Conservation (phyloP, 2,329 filamentous ascomycete species). For the Colletotrichum musicola region DNA sequence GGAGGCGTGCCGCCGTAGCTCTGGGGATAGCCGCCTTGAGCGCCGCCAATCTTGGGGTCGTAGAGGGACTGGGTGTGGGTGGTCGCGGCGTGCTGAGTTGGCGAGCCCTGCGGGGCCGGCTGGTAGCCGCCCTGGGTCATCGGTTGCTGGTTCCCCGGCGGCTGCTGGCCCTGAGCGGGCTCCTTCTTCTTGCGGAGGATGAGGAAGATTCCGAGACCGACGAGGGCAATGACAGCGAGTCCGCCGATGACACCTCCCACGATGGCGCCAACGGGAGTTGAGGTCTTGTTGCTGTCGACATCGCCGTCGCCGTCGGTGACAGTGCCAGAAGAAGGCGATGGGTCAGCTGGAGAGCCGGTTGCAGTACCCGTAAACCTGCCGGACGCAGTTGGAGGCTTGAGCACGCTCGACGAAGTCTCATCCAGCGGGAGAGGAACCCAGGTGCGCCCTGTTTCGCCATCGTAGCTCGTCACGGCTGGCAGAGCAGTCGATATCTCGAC, state of each 20-base stretch:
- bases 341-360: conserved; percentile 1
- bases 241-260: conserved; percentile 55
- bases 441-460: conserved; percentile 50
- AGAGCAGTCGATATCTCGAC: conserved; percentile 49
- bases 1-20: conserved; percentile 40
- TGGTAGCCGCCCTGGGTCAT: conserved; percentile 28
- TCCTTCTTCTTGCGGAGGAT: conserved; percentile 49
- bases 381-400: conserved; percentile 4
- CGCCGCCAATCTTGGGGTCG: conserved; percentile 45
- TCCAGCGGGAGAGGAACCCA: conserved; percentile 43
- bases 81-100: conserved; percentile 15
- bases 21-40: conserved; percentile 34
- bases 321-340: conserved; percentile 5
- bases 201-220: conserved; percentile 47
- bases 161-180: conserved; percentile 16
- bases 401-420: conserved; percentile 10
- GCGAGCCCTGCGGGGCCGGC: not conserved
- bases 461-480: conserved; percentile 55
- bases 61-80: conserved; percentile 41
- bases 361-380: conserved; percentile 2
- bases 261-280: conserved; percentile 50
- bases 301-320: conserved; percentile 31
- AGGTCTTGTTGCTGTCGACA: conserved; percentile 18
- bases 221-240: conserved; percentile 48
- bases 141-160: not conserved